phyloP scores from a whole-genome alignment of 148 eudicot species.

The Talinum fruticosum region DNA sequence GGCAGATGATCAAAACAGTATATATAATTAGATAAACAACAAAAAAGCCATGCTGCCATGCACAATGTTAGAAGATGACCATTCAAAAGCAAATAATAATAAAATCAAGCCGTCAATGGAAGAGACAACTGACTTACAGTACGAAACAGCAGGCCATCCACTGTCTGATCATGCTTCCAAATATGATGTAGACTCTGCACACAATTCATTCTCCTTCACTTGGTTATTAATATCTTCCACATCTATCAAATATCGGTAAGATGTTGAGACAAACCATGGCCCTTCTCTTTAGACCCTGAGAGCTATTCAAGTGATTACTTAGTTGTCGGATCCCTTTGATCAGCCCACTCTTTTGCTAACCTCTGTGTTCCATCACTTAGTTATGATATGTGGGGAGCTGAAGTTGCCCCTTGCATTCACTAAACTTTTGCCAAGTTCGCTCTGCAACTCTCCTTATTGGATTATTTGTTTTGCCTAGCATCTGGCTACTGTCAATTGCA shows the following conservation, averaged over 20 bases:
- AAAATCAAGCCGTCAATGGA: background rate
- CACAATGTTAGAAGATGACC: background rate
- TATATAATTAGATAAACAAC: background rate
- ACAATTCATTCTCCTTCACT: background rate
- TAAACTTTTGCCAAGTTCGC: background rate
- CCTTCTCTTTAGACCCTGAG: background rate
- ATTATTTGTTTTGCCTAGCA: background rate
- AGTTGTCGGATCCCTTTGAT: too few species aligned
- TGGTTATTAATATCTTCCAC: background rate
- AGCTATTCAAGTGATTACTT: background rate
- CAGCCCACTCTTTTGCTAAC: too few species aligned
- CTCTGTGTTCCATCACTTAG: too few species aligned
- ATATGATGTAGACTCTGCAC: background rate
- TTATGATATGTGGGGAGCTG: too few species aligned
- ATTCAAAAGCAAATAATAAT: background rate
- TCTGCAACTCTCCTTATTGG: background rate
- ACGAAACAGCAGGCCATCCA: background rate
- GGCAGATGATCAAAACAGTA: too few species aligned
- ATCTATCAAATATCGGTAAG: background rate
- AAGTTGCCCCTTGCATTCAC: background rate
- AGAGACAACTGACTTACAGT: background rate
- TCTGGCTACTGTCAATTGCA: background rate
- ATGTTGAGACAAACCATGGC: background rate
- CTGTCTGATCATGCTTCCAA: background rate
- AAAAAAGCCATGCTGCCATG: background rate